Evolutionary conservation across 2,329 filamentous ascomycete genomes (phyloP).

Genomic region (Fusarium xyrophilum): DNA sequence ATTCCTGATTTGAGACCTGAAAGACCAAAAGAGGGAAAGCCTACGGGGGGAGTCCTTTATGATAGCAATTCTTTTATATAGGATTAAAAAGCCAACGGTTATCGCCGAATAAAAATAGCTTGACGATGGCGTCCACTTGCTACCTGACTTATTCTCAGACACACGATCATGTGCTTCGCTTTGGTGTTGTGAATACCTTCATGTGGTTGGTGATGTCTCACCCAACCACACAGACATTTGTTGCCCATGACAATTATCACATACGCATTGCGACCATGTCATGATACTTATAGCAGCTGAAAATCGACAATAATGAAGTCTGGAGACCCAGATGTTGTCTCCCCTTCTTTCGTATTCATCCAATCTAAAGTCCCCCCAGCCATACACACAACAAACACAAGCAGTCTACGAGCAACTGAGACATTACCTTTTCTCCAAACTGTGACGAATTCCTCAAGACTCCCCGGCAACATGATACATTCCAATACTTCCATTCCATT

Average conservation of each 20-base stretch:
- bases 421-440: constrained; percentile 11
- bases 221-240: background rate
- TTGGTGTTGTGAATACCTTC: constrained; percentile 9
- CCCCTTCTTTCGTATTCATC: constrained; percentile 1
- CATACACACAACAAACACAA: background rate
- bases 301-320: background rate
- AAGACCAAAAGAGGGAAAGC: constrained; percentile 2
- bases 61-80: constrained; percentile 17
- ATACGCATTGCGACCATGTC: background rate
- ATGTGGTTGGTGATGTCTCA: constrained; percentile 19
- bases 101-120: constrained; percentile 2
- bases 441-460: background rate
- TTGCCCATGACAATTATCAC: constrained; percentile 4
- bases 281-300: background rate
- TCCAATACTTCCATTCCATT: constrained; percentile 24
- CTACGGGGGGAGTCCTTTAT: background rate
- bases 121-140: constrained; percentile 9
- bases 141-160: background rate
- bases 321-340: background rate
- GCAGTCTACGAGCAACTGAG: constrained; percentile 9
- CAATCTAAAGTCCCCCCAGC: background rate
- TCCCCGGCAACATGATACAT: constrained; percentile 15
- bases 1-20: constrained; percentile 19
- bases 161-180: constrained; percentile 2
- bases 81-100: background rate